These are phyloP conservation scores for Medicago ruthenica DNA, from an alignment of 306 rosid species.

Conservation along the genomic window DNA sequence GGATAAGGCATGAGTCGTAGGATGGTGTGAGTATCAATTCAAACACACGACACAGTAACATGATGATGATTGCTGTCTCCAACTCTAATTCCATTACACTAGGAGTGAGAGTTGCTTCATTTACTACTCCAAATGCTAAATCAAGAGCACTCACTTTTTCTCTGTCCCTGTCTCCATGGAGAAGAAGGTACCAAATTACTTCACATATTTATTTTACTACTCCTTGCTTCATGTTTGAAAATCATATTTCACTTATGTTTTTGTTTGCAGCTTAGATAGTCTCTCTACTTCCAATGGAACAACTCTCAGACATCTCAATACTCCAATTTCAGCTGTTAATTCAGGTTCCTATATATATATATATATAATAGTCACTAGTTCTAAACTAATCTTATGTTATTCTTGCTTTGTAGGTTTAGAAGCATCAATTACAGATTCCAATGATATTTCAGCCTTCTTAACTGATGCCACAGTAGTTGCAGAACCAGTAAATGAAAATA, in stretches of 20 bases:
- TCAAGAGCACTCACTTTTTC: constrained; percentile 1
- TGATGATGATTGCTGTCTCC: constrained; percentile 12
- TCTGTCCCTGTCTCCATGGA: constrained; percentile 4
- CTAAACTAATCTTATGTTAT: constrained; percentile 20
- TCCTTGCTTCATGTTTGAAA: background rate
- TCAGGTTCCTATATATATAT: constrained; percentile 21
- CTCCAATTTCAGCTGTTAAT: constrained; percentile 41
- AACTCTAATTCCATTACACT: constrained; percentile 19
- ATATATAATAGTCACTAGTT: background rate
- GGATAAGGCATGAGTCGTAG: constrained; percentile 25
- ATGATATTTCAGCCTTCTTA: constrained; percentile 46
- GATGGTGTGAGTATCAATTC: background rate
- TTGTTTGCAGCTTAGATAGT: constrained; percentile 26
- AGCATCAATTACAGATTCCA: constrained; percentile 69
- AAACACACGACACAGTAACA: background rate
- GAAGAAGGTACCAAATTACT: constrained; percentile 19
- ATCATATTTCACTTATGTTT: background rate
- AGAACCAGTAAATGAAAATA: constrained; percentile 64
- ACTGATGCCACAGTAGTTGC: constrained; percentile 58
- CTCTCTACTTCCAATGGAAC: constrained; percentile 7
- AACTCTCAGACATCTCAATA: constrained; percentile 32
- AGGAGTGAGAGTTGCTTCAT: constrained; percentile 34
- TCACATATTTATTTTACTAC: background rate
- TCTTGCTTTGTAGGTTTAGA: constrained; percentile 62
- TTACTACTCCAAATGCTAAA: constrained; percentile 42